Evolutionary conservation across 2,329 filamentous ascomycete species (phyloP).

Genomic region (Fusarium denticulatum): DNA sequence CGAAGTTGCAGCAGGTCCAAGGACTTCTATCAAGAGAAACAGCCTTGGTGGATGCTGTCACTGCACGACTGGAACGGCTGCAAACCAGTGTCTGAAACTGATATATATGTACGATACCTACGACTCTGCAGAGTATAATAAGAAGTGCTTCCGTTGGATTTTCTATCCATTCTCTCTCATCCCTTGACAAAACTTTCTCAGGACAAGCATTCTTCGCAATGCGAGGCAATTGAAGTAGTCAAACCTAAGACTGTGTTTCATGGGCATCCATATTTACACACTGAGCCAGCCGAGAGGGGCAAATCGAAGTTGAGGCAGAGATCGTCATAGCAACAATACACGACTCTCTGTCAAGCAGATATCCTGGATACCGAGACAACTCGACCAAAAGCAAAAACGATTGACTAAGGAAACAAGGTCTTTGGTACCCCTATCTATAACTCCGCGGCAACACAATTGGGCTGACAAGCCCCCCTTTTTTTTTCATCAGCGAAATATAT

Average conservation of each 20-base stretch:
- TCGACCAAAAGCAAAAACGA: slow-evolving; percentile 1
- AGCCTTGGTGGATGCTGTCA: slow-evolving; percentile 74
- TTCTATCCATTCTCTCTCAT: neutral
- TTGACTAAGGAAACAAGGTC: neutral
- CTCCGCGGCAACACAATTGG: neutral
- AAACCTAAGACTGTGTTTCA: neutral
- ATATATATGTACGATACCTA: slow-evolving; percentile 41
- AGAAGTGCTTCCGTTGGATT: slow-evolving; percentile 12
- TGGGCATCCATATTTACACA: neutral
- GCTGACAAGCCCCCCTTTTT: neutral
- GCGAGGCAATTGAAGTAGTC: neutral
- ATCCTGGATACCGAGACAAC: neutral
- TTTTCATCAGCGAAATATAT: slow-evolving; percentile 3
- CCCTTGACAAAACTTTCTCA: neutral
- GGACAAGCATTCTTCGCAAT: neutral
- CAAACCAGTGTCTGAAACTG: slow-evolving; percentile 44
- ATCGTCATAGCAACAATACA: slow-evolving; percentile 7
- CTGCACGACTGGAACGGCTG: slow-evolving; percentile 68
- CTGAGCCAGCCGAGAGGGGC: neutral
- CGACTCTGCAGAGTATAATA: slow-evolving; percentile 23
- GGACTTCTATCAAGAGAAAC: slow-evolving; percentile 72
- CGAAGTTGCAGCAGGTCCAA: slow-evolving; percentile 72
- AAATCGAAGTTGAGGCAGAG: neutral
- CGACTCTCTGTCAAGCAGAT: neutral
- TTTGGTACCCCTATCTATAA: neutral